Base-by-base conservation (phyloP, 768 basidiomycete genomes). In the Trametes elegans region DNA sequence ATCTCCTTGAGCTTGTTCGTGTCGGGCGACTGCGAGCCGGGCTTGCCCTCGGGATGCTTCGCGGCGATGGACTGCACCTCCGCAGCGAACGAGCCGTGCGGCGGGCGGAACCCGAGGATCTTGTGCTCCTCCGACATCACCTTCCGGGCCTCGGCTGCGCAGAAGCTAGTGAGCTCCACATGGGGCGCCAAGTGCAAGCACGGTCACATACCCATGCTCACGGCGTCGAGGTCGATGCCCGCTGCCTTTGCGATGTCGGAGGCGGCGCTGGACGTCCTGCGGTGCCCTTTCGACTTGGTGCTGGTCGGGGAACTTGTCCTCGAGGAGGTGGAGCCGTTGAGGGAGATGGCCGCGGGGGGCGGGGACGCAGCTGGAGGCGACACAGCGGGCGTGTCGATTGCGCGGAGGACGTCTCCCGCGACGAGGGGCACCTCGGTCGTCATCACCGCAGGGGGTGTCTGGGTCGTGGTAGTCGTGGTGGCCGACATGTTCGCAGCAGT, bases 371-470 rank as follows among this genome's bases (percentile, higher is more conserved):
- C 28, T 14, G 44, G 47, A 2, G 48, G 77, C 26, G 63, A 64
- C 57, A 88, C 85, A 0, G 84, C 84, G 13, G 84, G 80, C 35
- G 77, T 78, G 62, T 86, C 84, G 66, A 76, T 87, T 24, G 90
- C 60, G 51, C 78, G 71, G 67, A 85, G 80, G 5, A 83, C 85
- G 35, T 83, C 83, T 23, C 87, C 62, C 21, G 61, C 79, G 50
- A 86, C 74, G 64, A 76, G 80, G 3, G 85, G 84, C 24, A 85
- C 73, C 60, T 82, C 61, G 21, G 42, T 24, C 16, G 61, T 59
- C 54, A 54, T 53, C 19, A 59, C 34, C 51, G 51, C 42, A 16
- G 34, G 32, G 2, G 42, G 34, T 1, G 41, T 53, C 32, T 11
- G 38, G 38, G 47, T 53, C 7, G 28, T 32, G 21, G 38, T 48